phyloP scores from a whole-genome alignment of 345 rosid species.

The Brassica cretica region DNA sequence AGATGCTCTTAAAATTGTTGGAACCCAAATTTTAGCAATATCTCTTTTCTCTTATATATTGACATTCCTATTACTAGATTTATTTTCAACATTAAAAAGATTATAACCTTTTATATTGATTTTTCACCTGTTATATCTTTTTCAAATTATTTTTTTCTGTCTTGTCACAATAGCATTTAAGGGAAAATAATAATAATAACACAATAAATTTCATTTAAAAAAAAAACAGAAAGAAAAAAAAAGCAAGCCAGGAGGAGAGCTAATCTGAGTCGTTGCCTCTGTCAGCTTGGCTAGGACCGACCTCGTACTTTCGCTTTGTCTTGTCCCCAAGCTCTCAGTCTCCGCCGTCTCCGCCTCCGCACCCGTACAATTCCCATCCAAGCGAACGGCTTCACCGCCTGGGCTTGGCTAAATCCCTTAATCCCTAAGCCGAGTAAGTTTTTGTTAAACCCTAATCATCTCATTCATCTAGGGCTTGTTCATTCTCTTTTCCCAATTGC shows the following conservation, averaged over 20 bases:
- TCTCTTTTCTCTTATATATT: too few species aligned
- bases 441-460: conserved; percentile 35
- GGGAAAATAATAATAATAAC: not conserved
- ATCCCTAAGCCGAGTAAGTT: conserved; percentile 23
- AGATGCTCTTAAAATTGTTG: too few species aligned
- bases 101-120: too few species aligned
- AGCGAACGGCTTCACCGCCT: conserved; percentile 21
- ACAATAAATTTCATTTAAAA: not conserved
- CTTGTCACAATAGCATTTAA: not conserved
- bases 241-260: conserved; percentile 14
- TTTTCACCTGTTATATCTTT: not conserved
- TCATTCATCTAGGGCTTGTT: not conserved
- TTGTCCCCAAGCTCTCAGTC: conserved; percentile 21
- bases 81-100: too few species aligned
- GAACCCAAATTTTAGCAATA: too few species aligned
- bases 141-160: not conserved
- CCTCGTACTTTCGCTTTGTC: conserved; percentile 35
- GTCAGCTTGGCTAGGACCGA: conserved; percentile 40
- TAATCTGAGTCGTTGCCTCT: conserved; percentile 38
- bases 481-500: not conserved
- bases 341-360: conserved; percentile 21
- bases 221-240: not conserved
- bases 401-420: conserved; percentile 29
- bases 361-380: not conserved
- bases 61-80: too few species aligned